These are phyloP conservation scores for Ogataea polymorpha DNA, from an alignment of 805 yeast genomes.

Conservation along the genomic window DNA sequence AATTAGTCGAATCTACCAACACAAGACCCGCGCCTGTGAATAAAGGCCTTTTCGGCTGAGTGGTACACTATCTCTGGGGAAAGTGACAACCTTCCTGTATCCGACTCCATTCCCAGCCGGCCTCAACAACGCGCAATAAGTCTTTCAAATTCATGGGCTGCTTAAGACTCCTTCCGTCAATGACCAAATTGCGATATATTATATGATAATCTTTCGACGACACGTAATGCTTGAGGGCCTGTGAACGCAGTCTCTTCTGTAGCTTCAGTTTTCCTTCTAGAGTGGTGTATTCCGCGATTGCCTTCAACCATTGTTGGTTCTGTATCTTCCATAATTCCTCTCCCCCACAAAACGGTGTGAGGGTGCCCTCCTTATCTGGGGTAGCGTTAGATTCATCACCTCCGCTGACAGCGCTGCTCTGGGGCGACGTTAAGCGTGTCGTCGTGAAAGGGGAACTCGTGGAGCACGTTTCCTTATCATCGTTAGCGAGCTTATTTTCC, in stretches of 20 bases:
- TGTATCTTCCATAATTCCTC: constrained; percentile 66
- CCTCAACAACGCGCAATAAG: constrained; percentile 64
- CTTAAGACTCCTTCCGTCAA: constrained; percentile 64
- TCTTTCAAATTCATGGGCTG: constrained; percentile 73
- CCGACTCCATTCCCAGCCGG: constrained; percentile 82
- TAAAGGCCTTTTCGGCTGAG: constrained; percentile 21
- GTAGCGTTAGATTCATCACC: background rate
- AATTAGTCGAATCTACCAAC: constrained; percentile 31
- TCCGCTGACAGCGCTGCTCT: constrained; percentile 2
- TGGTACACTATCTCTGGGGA: background rate
- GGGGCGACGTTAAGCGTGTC: constrained; percentile 4
- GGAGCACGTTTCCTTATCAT: constrained; percentile 15
- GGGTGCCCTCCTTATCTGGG: background rate
- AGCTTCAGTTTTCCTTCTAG: constrained; percentile 26
- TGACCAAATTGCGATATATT: constrained; percentile 67
- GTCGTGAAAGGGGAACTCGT: constrained; percentile 7
- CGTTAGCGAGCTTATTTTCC: constrained; percentile 14
- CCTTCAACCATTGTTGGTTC: constrained; percentile 62
- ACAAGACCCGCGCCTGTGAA: constrained; percentile 17
- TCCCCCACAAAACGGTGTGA: constrained; percentile 38
- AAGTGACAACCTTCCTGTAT: constrained; percentile 36
- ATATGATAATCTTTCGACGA: constrained; percentile 52
- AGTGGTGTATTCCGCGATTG: constrained; percentile 30
- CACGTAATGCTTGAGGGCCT: constrained; percentile 29
- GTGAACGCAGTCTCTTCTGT: constrained; percentile 20